These are phyloP conservation scores for Ceriops zippeliana DNA, from an alignment of 345 rosid genomes.

Conservation along the genomic window DNA sequence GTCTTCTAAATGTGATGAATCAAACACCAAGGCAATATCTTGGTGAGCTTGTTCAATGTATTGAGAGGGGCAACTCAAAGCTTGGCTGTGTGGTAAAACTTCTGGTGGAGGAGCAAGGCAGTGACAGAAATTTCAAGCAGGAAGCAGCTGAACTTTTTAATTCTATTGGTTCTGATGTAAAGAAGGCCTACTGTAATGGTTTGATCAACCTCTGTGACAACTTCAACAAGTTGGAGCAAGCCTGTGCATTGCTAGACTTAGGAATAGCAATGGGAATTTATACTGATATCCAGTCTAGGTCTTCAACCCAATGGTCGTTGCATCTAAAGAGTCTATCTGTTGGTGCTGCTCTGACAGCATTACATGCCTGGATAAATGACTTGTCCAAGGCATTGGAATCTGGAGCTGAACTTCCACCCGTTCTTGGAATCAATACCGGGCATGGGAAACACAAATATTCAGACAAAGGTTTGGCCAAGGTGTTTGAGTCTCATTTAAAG, in stretches of 20 bases:
- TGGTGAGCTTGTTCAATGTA: conserved; percentile 53
- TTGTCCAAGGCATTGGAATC: conserved; percentile 52
- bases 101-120: conserved; percentile 44
- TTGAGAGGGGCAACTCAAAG: conserved; percentile 69
- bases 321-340: conserved; percentile 74
- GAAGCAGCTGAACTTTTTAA: conserved; percentile 55
- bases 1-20: conserved; percentile 83
- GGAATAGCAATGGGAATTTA: conserved; percentile 64
- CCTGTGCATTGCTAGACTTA: conserved; percentile 70
- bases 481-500: conserved; percentile 67
- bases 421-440: conserved; percentile 93
- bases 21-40: conserved; percentile 68
- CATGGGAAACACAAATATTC: conserved; percentile 90
- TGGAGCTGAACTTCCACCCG: conserved; percentile 77
- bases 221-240: conserved; percentile 61
- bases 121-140: conserved; percentile 45
- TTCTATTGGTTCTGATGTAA: conserved; percentile 54
- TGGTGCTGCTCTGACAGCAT: conserved; percentile 92
- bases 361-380: conserved; percentile 85
- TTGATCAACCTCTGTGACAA: conserved; percentile 83
- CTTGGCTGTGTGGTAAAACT: conserved; percentile 69
- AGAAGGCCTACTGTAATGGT: conserved; percentile 81
- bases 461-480: conserved; percentile 65
- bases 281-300: conserved; percentile 56
- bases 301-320: conserved; percentile 85